These are phyloP conservation scores for Smittium culicis DNA, from an alignment of 371 early-diverging fungal species.

Conservation along the genomic window DNA sequence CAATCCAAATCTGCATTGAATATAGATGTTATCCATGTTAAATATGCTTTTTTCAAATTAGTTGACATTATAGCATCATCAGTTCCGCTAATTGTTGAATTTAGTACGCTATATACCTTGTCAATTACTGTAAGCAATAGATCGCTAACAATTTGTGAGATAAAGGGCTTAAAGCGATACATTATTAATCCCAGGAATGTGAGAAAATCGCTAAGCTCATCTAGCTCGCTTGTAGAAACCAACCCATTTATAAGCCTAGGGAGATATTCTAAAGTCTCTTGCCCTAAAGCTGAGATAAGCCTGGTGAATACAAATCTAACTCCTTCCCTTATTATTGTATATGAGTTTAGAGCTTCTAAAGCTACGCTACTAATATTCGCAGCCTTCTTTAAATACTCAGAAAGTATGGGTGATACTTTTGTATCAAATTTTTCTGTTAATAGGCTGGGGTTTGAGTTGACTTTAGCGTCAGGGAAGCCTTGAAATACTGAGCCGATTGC, in stretches of 20 bases:
- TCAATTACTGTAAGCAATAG: constrained; percentile 66
- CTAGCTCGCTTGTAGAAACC: constrained; percentile 53
- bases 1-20: constrained; percentile 68
- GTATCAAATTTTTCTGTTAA: constrained; percentile 14
- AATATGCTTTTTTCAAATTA: constrained; percentile 67
- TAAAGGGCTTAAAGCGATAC: constrained; percentile 70
- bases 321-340: constrained; percentile 65
- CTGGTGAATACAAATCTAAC: constrained; percentile 75
- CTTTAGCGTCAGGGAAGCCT: constrained; percentile 66
- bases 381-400: constrained; percentile 53
- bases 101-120: constrained; percentile 67
- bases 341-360: constrained; percentile 49
- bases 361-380: constrained; percentile 64
- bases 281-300: constrained; percentile 71
- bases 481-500: constrained; percentile 80
- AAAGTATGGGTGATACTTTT: constrained; percentile 22
- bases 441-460: constrained; percentile 17
- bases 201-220: constrained; percentile 74
- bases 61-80: constrained; percentile 67
- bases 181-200: constrained; percentile 70
- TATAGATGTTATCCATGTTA: constrained; percentile 62
- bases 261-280: constrained; percentile 63
- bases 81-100: constrained; percentile 60
- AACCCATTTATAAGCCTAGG: constrained; percentile 65
- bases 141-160: constrained; percentile 35